Percentiles rank a stretch among this genome's conserved stretches.
phyloP scores from a whole-genome alignment of 192 early-diverging fungal species.

The Coemansia aciculifera region DNA sequence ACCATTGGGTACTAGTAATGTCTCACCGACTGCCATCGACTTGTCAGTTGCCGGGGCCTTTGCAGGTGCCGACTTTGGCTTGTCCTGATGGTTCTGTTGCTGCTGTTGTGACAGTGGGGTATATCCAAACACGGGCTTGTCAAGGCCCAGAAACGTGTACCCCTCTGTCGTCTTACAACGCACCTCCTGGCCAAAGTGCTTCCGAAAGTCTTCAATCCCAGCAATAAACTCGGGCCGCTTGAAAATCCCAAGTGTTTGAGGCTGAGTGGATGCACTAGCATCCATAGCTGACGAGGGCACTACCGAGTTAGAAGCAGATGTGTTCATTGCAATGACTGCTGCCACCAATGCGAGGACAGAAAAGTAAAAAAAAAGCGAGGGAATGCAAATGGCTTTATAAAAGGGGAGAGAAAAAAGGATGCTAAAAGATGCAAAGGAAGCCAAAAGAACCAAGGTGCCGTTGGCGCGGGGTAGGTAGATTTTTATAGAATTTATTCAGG shows the following conservation, averaged over 20 bases:
- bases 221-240: constrained; percentile 35
- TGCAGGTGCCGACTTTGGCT: background rate
- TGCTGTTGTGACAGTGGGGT: background rate
- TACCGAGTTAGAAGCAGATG: constrained; percentile 8
- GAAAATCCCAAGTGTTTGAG: constrained; percentile 23
- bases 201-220: constrained; percentile 33
- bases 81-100: constrained; percentile 7
- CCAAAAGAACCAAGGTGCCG: background rate
- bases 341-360: background rate
- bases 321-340: constrained; percentile 4
- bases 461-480: too few relatives aligned
- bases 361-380: background rate
- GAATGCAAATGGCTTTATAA: background rate
- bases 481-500: background rate
- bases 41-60: background rate
- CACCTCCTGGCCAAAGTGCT: constrained; percentile 46
- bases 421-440: too few relatives aligned
- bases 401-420: background rate
- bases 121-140: constrained; percentile 18
- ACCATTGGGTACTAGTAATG: background rate
- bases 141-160: constrained; percentile 45
- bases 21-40: background rate
- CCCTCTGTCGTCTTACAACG: constrained; percentile 33
- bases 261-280: background rate
- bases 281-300: constrained; percentile 15